Base-by-base conservation (phyloP, 129 eudicot genomes). In the Glebionis coronaria region DNA sequence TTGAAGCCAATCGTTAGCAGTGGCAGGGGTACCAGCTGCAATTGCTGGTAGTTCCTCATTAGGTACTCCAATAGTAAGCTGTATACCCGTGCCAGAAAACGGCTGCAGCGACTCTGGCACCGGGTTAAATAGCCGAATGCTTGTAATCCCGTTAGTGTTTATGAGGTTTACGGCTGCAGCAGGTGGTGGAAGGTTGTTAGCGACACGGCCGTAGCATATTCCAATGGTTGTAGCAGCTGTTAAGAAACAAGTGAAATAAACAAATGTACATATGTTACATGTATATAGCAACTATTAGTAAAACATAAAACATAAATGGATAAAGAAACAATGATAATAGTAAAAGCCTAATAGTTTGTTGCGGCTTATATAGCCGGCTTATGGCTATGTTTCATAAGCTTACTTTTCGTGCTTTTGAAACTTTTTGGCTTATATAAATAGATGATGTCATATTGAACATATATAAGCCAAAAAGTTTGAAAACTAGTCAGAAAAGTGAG, bases 1-100 rank as follows among this genome's bases (percentile, higher is more conserved):
- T 65, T 79, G 81, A 47, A 90, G 88, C 90, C 90, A 90, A 6
- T 72, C 44, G 0, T 65, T 23, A n/a, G 88, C 82, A 13, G 79
- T 67, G 53, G 61, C 9, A 15, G 79, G 28, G 5, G 72, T 50
- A 66, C 84, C 82, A 21, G 46, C 54, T 29, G 88, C 87, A 7
- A 90, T 65, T 6, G 85, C 51, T 13, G 88, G 90, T 53, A 86
- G 84, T 25, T 72, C 69, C 67, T 86, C 91, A 38, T 90, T 90
- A 12, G 95, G 91, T 18, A 90, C 79, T 6, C 95, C 97, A 64
- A 90, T 78, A 73, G 81, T 81, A 54, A 90, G 87, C 60, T 80
- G 66, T 69, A 87, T 78, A 21, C 82, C 85, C 59, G 88, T 71
- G 64, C 83, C 87, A 19, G 83, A 69, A 71, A 90, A 82, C 8